Evolutionary conservation across 306 rosid species (phyloP).

Genomic region (Parietaria judaica): DNA sequence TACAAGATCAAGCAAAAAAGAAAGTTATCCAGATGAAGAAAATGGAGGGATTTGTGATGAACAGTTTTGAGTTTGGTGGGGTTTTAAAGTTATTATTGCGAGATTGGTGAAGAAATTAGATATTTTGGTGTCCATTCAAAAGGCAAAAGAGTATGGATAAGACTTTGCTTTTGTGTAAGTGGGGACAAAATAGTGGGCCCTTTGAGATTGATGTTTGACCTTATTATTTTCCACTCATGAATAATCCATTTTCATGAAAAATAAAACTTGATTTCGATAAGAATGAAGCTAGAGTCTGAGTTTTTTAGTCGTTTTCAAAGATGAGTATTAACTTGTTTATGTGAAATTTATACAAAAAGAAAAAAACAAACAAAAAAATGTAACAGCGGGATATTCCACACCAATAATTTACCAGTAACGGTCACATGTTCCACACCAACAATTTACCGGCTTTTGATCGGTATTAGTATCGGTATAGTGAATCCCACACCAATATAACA

Average conservation of each 20-base stretch:
- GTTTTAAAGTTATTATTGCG: not conserved
- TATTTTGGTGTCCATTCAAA: constrained; percentile 3
- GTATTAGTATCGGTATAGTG: too few species aligned
- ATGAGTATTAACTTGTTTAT: too few species aligned
- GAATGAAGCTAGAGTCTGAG: too few species aligned
- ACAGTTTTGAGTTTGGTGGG: not conserved
- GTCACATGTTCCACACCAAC: too few species aligned
- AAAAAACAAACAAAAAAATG: too few species aligned
- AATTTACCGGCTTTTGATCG: too few species aligned
- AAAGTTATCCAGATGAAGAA: not conserved
- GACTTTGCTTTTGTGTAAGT: not conserved
- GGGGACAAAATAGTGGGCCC: not conserved
- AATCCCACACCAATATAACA: too few species aligned
- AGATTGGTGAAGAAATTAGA: constrained; percentile 4
- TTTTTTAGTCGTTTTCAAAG: too few species aligned
- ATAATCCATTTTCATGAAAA: not conserved
- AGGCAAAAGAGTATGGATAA: not conserved
- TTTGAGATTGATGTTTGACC: not conserved
- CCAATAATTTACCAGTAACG: too few species aligned
- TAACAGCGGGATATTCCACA: too few species aligned
- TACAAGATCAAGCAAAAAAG: constrained; percentile 7
- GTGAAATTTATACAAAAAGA: too few species aligned
- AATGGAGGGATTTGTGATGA: not conserved
- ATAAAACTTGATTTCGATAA: too few species aligned
- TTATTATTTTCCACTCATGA: not conserved